Evolutionary conservation across 1,284 basidiomycete species (phyloP).

Genomic region (Puccinia polysora): DNA sequence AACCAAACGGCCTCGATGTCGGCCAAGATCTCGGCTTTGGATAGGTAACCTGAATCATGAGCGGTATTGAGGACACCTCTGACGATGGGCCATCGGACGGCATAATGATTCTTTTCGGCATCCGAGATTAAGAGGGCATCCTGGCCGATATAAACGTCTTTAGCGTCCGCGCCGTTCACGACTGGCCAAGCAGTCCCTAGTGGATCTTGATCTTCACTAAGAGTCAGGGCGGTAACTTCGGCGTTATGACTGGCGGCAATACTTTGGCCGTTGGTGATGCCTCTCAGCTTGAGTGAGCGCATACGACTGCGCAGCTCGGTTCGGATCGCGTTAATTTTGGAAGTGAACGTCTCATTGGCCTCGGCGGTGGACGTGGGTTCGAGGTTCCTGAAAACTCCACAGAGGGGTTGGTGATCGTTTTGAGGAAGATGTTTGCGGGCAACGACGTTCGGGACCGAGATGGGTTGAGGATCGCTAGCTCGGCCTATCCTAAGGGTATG

Average conservation of each 20-base stretch:
- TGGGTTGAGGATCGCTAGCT: conserved; percentile 78
- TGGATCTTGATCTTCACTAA: conserved; percentile 73
- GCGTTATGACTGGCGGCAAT: conserved; percentile 62
- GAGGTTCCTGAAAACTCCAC: conserved; percentile 19
- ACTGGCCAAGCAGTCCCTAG: conserved; percentile 76
- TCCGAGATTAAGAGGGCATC: conserved; percentile 71
- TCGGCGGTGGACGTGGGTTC: conserved; percentile 50
- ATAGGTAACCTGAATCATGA: conserved; percentile 62
- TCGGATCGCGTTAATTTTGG: conserved; percentile 67
- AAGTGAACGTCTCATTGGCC: conserved; percentile 60
- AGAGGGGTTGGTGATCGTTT: background rate
- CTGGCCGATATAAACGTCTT: conserved; percentile 62
- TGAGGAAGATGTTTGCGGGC: conserved; percentile 55
- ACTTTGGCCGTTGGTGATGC: conserved; percentile 69
- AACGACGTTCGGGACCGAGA: conserved; percentile 70
- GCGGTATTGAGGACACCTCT: conserved; percentile 70
- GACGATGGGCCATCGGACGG: conserved; percentile 70
- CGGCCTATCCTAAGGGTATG: conserved; percentile 78
- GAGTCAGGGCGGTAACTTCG: conserved; percentile 64
- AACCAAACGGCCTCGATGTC: conserved; percentile 72
- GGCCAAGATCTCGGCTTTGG: conserved; percentile 64
- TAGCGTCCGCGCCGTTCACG: conserved; percentile 54
- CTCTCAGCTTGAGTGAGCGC: conserved; percentile 78
- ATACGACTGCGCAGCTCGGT: conserved; percentile 73
- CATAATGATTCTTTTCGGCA: conserved; percentile 64